phyloP scores from a whole-genome alignment of 148 eudicot species.

The Vaccinium darrowii region DNA sequence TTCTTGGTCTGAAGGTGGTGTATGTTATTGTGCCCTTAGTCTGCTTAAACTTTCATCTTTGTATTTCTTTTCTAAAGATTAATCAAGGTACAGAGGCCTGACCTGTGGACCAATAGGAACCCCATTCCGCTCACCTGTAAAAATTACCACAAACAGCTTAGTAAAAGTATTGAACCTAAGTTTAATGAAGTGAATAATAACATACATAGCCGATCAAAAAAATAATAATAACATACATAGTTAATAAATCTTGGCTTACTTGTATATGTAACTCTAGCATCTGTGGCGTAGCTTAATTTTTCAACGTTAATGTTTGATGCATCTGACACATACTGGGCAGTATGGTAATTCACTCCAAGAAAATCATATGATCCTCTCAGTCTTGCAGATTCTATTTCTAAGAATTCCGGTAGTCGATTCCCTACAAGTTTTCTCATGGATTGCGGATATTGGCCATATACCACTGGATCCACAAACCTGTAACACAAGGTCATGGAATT shows the following conservation, averaged over 20 bases:
- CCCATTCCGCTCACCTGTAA: too few species aligned
- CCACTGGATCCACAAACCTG: constrained; percentile 43
- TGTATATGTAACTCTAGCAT: constrained; percentile 26
- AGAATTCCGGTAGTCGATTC: constrained; percentile 31
- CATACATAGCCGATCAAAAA: too few species aligned
- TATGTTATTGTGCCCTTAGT: too few species aligned
- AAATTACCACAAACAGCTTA: too few species aligned
- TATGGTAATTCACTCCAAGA: constrained; percentile 56
- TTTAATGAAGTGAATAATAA: too few species aligned
- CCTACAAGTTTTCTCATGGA: constrained; percentile 26
- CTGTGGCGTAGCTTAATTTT: constrained; percentile 32
- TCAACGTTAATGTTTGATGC: constrained; percentile 18
- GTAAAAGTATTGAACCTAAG: too few species aligned
- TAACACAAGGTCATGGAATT: background rate
- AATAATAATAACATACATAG: too few species aligned
- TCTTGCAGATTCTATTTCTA: constrained; percentile 18
- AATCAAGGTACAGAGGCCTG: too few species aligned
- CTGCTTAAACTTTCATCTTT: too few species aligned
- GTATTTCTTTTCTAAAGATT: too few species aligned
- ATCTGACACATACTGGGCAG: constrained; percentile 44
- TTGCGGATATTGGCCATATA: constrained; percentile 23
- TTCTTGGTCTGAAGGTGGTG: too few species aligned
- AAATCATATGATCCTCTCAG: constrained; percentile 53
- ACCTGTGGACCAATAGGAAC: too few species aligned
- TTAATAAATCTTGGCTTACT: constrained; percentile 27